A percentile compares a stretch with the other conserved stretches of the same genome.
phyloP scores from a whole-genome alignment of 2,329 filamentous ascomycete species.

The Trichoderma lentiforme region DNA sequence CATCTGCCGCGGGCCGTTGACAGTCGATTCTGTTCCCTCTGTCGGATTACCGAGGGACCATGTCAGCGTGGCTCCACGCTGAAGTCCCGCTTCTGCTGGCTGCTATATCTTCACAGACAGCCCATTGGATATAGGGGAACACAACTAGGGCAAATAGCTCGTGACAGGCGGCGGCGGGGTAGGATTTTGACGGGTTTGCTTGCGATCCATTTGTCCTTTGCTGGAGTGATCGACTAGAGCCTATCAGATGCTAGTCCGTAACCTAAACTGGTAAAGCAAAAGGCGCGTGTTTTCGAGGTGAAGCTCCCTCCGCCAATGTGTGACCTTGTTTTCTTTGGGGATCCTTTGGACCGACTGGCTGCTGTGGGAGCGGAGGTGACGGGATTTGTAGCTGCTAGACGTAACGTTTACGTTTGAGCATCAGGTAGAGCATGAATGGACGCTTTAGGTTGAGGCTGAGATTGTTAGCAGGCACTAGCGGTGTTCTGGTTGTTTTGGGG shows the following conservation, averaged over 20 bases:
- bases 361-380: background rate
- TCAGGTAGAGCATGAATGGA: background rate
- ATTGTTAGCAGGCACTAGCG: background rate
- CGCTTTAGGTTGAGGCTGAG: background rate
- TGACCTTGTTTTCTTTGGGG: background rate
- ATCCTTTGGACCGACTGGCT: background rate
- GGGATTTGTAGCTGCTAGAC: background rate
- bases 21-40: background rate
- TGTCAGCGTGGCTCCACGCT: background rate
- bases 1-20: background rate
- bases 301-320: background rate
- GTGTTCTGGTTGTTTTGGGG: background rate
- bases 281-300: background rate
- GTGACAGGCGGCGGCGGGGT: constrained; percentile 6
- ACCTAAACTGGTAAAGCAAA: constrained; percentile 17
- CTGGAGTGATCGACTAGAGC: background rate
- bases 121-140: background rate
- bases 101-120: background rate
- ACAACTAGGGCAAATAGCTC: background rate
- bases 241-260: constrained; percentile 16
- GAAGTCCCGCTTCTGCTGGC: background rate
- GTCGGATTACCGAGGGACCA: constrained; percentile 2
- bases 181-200: background rate
- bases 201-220: constrained; percentile 7
- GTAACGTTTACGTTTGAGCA: background rate